Evolutionary conservation across 2,329 filamentous ascomycete species (phyloP).

Genomic region (Microdochium trichocladiopsis): DNA sequence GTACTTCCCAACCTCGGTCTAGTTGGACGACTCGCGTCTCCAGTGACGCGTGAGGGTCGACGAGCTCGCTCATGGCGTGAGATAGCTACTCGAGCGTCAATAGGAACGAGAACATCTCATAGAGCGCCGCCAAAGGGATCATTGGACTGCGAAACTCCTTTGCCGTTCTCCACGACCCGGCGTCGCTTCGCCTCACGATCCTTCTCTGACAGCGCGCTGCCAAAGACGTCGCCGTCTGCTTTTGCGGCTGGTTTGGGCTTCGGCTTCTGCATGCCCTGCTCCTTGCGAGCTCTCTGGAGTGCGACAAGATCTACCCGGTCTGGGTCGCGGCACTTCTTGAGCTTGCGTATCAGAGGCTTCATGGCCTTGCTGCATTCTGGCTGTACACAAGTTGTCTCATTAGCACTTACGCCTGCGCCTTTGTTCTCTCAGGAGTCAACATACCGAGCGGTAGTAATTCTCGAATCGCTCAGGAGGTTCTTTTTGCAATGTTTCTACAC

Average conservation of each 20-base stretch:
- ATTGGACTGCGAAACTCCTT: constrained; percentile 3
- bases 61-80: no score
- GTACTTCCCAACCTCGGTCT: not conserved
- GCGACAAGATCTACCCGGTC: constrained; percentile 67
- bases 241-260: constrained; percentile 27
- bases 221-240: constrained; percentile 40
- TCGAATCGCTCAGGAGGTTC: constrained; percentile 50
- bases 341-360: constrained; percentile 57
- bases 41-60: no score
- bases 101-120: not conserved
- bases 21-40: not conserved
- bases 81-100: not conserved
- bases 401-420: constrained; percentile 4
- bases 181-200: constrained; percentile 30
- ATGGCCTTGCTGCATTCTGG: constrained; percentile 40
- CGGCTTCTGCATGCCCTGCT: constrained; percentile 35
- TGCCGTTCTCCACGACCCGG: constrained; percentile 20
- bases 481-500: constrained; percentile 45
- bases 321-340: constrained; percentile 68
- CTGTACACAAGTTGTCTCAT: constrained; percentile 26
- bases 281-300: constrained; percentile 56
- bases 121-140: constrained; percentile 18
- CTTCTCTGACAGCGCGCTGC: constrained; percentile 19
- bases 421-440: constrained; percentile 10
- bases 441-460: constrained; percentile 46